Base-by-base conservation (phyloP, 768 basidiomycete genomes). In the Cystofilobasidium ferigula region DNA sequence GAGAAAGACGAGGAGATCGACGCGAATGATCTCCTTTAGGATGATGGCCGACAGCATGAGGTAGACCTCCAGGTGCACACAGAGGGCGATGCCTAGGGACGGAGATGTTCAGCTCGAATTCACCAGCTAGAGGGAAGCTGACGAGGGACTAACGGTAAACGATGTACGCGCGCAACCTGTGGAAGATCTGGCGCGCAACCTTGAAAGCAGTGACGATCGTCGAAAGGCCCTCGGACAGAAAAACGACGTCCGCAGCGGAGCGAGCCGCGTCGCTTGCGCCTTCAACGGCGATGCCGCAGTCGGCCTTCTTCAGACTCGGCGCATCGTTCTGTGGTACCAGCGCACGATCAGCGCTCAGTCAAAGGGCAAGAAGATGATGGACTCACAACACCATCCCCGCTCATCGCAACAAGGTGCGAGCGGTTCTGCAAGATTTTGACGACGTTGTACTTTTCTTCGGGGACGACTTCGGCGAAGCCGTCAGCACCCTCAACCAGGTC, bases 381-480 rank as follows among this genome's bases (percentile, higher is more conserved):
- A 68, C 70, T 67, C 32, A 67, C 51, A 47, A 63, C 64, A 61
- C 70, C 70, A 57, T 79, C 78, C n/a, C 79, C 79, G 5, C 78
- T 80, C 79, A 80, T 80, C 32, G 78, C 79, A 1, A 74, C 76
- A 61, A 80, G 69, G 70, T 80, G 79, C 24, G 78, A 77, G 7
- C 78, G 75, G 65, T 74, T 67, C 69, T 79, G 79, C 16, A 80
- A 72, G 70, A 78, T 76, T 48, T 76, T 74, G 40, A 79, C 78
- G 32, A 78, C 77, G 64, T 72, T 69, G 57, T 70, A 74, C 64
- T 76, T 78, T 71, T 80, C 78, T 71, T 81, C 81, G 0, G 80
- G 80, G 69, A 78, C 79, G 24, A 81, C 80, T 61, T 80, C 80
- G 14, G 79, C 81, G 71, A 81, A 81, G 16, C 81, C 80, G 71